phyloP scores from a whole-genome alignment of 2,329 filamentous ascomycete genomes.

The Penicillium sp. region DNA sequence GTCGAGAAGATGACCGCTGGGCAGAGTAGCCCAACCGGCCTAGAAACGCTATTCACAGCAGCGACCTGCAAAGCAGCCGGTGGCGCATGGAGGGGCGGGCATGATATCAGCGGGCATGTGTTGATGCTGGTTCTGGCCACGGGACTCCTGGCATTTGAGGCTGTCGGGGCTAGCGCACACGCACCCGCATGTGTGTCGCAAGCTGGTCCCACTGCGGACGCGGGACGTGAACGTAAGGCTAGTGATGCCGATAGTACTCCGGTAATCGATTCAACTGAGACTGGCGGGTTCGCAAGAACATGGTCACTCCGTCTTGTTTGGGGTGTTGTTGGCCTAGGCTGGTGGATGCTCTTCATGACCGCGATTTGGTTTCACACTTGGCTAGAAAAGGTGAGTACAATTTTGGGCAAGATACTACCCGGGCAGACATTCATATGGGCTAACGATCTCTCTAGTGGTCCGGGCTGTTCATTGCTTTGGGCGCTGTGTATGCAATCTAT shows the following conservation, averaged over 20 bases:
- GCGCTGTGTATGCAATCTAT: slow-evolving; percentile 45
- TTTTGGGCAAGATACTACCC: slow-evolving; percentile 13
- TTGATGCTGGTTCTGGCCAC: slow-evolving; percentile 83
- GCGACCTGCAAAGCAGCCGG: slow-evolving; percentile 74
- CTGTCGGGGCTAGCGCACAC: slow-evolving; percentile 51
- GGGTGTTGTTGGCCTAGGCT: slow-evolving; percentile 59
- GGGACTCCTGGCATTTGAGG: slow-evolving; percentile 71
- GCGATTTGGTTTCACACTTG: slow-evolving; percentile 97
- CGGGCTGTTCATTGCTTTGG: slow-evolving; percentile 43
- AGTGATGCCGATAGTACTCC: slow-evolving; percentile 13
- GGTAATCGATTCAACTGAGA: slow-evolving; percentile 28
- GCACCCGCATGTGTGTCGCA: slow-evolving; percentile 34
- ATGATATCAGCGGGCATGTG: slow-evolving; percentile 92
- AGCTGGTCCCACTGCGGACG: slow-evolving; percentile 24
- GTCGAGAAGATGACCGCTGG: slow-evolving; percentile 24
- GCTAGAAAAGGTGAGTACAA: slow-evolving; percentile 73
- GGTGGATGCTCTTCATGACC: slow-evolving; percentile 98
- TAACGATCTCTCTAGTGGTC: slow-evolving; percentile 35
- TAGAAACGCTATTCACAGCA: slow-evolving; percentile 55
- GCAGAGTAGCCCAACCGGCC: slow-evolving; percentile 23
- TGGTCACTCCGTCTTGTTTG: slow-evolving; percentile 44
- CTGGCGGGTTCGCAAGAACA: slow-evolving; percentile 48
- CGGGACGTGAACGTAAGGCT: slow-evolving; percentile 32
- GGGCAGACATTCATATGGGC: not conserved
- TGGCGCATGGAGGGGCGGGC: slow-evolving; percentile 80